Evolutionary conservation across 2,329 filamentous ascomycete species (phyloP).

Genomic region (Phialophora chinensis): DNA sequence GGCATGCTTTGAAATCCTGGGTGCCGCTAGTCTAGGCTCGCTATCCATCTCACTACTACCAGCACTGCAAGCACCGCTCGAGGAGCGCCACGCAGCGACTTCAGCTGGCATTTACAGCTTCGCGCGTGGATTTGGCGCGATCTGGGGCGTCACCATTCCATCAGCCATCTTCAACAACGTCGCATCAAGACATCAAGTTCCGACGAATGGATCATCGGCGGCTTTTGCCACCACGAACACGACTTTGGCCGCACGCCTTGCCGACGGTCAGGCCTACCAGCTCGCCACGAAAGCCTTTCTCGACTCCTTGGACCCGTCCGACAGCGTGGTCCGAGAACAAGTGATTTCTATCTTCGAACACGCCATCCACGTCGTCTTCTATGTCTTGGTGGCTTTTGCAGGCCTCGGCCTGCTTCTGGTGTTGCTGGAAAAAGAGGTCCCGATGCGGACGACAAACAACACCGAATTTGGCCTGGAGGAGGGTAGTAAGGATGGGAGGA

Average conservation of each 20-base stretch:
- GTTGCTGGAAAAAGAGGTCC: constrained; percentile 31
- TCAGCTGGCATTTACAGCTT: constrained; percentile 40
- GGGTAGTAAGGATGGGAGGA: constrained; percentile 6
- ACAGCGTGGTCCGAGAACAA: constrained; percentile 4
- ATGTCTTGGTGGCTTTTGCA: constrained; percentile 32
- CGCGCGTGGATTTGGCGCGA: constrained; percentile 38
- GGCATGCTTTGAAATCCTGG: constrained; percentile 38
- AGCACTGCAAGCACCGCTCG: constrained; percentile 37
- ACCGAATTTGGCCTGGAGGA: constrained; percentile 29
- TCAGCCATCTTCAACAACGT: constrained; percentile 43
- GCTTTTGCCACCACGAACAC: no score
- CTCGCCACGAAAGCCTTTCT: constrained; percentile 30
- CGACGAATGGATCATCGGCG: not conserved
- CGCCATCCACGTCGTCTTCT: constrained; percentile 32
- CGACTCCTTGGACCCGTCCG: constrained; percentile 7
- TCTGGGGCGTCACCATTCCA: constrained; percentile 43
- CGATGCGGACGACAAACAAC: constrained; percentile 30
- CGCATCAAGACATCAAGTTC: constrained; percentile 12
- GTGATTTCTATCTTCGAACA: constrained; percentile 26
- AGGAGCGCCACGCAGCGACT: constrained; percentile 38
- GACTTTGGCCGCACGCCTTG: not conserved
- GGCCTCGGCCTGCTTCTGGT: constrained; percentile 31
- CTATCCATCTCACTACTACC: constrained; percentile 35
- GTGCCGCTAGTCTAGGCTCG: constrained; percentile 35
- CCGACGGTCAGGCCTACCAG: constrained; percentile 37